Evolutionary conservation across 2,329 filamentous ascomycete species (phyloP), one percentile per base, ranked within the genome.

Genomic region (Cyclaneusma minus): DNA sequence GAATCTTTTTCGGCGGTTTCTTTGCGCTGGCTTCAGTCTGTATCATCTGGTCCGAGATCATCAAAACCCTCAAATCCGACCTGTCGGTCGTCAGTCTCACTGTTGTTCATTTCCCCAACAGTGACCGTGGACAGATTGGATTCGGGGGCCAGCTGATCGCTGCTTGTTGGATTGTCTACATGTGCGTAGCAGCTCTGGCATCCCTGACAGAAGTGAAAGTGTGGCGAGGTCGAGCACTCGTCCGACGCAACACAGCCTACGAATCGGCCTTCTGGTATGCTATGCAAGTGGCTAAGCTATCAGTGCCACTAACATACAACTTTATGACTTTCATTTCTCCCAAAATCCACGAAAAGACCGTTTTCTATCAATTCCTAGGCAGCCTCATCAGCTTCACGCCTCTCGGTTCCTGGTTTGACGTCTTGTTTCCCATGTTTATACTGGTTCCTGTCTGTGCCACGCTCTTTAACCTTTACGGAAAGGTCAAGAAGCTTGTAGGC

Each of bases 261-360:
- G 89, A 95, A 48, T 83, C 77, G 25, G 89, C 89, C 1, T 91
- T 87, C 39, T 98, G 91, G 84, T 98, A 95, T 47, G 78, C 83
- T 2, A 74, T 83, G 31, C 83, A 94, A 48, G 80, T 94, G 7
- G 87, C 89, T 27, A 82, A 85, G 43, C 69, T 98, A 22, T 93
- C 81, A 2, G 82, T 98, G 0, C 89, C 89, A 1, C 63, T 98
- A 6, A 75, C 81, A 4, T 98, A 93, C 66, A 98, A 98, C 54
- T 98, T 95, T 46, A 65, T 93, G 48, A 94, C 87, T 1, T 87
- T 95, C 47, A 54, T 94, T 13, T 78, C 80, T 1, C 62, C 60
- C 6, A 59, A 61, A 8, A 68, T 92, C 21, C 87, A 84, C 45
- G 55, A 63, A 30, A 66, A 74, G 40, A 94, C 85, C 0, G 71